A percentile compares a stretch with the other conserved stretches of the same genome.
Conservation (phyloP, 139 green algal genomes). For the Desmodesmus armatus region DNA sequence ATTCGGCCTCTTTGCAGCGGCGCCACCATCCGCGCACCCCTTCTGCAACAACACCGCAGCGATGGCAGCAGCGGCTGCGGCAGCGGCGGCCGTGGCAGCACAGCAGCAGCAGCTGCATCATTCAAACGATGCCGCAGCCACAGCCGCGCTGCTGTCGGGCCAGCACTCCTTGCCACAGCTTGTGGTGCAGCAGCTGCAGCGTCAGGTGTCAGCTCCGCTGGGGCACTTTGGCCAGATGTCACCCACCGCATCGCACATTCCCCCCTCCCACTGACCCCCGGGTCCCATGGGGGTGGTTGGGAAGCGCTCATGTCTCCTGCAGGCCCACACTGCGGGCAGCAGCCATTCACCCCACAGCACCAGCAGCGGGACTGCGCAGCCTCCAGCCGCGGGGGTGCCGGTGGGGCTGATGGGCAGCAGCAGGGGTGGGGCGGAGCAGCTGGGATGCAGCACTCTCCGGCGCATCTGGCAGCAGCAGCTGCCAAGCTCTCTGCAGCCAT, state of each 20-base stretch:
- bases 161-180: background rate
- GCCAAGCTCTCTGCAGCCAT: constrained; percentile 2
- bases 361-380: no score
- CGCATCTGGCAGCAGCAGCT: constrained; percentile 1
- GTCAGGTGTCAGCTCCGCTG: constrained; percentile 10
- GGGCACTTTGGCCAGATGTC: background rate
- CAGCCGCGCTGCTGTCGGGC: constrained; percentile 7
- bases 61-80: background rate
- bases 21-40: background rate
- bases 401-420: background rate
- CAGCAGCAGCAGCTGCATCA: constrained; percentile 8
- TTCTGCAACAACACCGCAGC: background rate
- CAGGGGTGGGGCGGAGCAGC: no score
- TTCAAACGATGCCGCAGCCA: background rate
- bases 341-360: no score
- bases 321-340: no score
- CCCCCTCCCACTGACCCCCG: background rate
- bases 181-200: constrained; percentile 1
- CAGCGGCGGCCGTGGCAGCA: background rate
- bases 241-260: background rate
- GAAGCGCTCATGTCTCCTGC: background rate
- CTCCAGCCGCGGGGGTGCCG: no score
- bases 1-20: background rate
- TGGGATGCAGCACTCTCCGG: background rate
- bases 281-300: background rate